Evolutionary conservation across 306 rosid genomes (phyloP).

Genomic region (Potentilla sterilis): DNA sequence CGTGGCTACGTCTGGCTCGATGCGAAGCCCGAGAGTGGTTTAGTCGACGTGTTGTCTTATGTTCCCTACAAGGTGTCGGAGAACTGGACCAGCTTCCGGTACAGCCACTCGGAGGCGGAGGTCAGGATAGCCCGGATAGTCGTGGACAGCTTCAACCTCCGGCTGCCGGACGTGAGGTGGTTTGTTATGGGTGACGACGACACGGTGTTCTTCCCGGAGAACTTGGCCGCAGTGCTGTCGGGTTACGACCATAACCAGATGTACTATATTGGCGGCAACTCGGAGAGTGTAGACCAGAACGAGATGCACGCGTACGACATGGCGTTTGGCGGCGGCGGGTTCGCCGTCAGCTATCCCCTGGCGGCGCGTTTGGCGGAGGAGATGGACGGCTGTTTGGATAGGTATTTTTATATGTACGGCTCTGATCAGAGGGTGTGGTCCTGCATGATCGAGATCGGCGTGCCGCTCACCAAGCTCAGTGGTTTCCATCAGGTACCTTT

Average conservation of each 20-base stretch:
- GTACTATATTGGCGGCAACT: slow-evolving; percentile 81
- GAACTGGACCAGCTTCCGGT: slow-evolving; percentile 23
- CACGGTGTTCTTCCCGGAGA: slow-evolving; percentile 70
- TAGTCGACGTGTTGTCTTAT: background rate
- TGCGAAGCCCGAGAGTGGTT: slow-evolving; percentile 23
- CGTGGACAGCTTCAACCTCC: slow-evolving; percentile 60
- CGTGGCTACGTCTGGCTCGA: slow-evolving; percentile 87
- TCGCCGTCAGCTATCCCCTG: slow-evolving; percentile 73
- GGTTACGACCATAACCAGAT: slow-evolving; percentile 63
- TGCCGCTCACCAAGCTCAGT: slow-evolving; percentile 59
- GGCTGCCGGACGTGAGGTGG: slow-evolving; percentile 77
- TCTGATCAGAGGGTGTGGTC: slow-evolving; percentile 95
- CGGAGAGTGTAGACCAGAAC: slow-evolving; percentile 94
- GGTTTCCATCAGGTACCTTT: slow-evolving; percentile 92
- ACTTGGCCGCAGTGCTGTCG: slow-evolving; percentile 67
- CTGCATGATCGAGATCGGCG: slow-evolving; percentile 76
- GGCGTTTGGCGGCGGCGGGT: slow-evolving; percentile 99
- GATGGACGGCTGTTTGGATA: slow-evolving; percentile 73
- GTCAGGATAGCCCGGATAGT: slow-evolving; percentile 86
- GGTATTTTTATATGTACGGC: slow-evolving; percentile 81
- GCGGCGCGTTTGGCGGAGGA: slow-evolving; percentile 58
- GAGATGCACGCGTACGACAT: slow-evolving; percentile 68
- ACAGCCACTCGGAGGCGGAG: slow-evolving; percentile 47
- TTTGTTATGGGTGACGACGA: slow-evolving; percentile 99
- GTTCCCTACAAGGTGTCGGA: slow-evolving; percentile 48